Base-by-base conservation (phyloP, 1,284 basidiomycete species). In the Ustilago sp. region DNA sequence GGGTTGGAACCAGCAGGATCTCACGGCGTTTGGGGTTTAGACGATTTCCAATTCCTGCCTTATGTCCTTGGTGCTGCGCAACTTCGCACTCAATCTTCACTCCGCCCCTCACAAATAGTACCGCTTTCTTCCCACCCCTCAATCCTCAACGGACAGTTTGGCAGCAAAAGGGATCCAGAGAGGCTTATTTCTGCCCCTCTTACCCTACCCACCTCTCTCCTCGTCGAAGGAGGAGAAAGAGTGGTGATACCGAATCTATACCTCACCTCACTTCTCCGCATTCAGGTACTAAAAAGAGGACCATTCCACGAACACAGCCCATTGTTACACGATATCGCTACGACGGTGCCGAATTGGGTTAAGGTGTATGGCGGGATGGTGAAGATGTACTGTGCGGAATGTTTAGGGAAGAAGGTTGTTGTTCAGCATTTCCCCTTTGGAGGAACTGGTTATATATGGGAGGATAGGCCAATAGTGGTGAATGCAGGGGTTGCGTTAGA, bases 321-420 rank as follows among this genome's bases (percentile, higher is more conserved):
- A 0, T 91, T 98, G 76, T 88, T 99, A 19, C 89, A 94, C 86
- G 91, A 92, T 60, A 93, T 99, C 59, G 92, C 94, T 0, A 89
- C 90, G 0, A 92, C 92, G 9, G 94, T 98, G 17, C 91, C 92
- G 9, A 91, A 90, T 68, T 99, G 94, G 93, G 87, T 88, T 39
- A 98, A 98, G 86, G 93, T 96, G 19, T 93, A 95, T 84, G 90
- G 89, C 6, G 97, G 97, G 2, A 86, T 98, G 75, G 90, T 94
- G 81, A 98, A 97, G 88, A 98, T 99, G 95, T 99, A 95, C 87
- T 90, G 93, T 89, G 94, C 92, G 15, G 96, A 99, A 86, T 95
- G 98, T n/a, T 88, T 98, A 35, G 91, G 92, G 11, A 98, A 98
- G 87, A 90, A 92, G n/a, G 95, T 97, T 13, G 96, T 98, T 4